These are phyloP conservation scores for Kuraishia hungarica DNA, from an alignment of 805 yeast species.

Conservation along the genomic window DNA sequence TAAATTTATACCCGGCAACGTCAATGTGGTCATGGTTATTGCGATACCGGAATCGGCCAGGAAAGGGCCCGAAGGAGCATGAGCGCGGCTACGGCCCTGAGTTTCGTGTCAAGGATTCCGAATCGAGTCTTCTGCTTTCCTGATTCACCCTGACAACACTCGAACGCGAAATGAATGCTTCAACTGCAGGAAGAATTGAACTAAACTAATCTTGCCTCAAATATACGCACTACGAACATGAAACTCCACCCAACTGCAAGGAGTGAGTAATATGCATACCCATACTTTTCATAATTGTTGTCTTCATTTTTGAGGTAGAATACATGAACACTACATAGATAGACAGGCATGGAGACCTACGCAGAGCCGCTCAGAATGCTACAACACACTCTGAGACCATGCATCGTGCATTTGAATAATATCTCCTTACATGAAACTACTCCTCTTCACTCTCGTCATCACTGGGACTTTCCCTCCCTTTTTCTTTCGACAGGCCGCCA, in stretches of 20 bases:
- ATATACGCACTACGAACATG: not conserved
- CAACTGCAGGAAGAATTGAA: not conserved
- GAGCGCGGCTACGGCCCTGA: not conserved
- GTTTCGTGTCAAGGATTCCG: not conserved
- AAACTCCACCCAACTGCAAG: not conserved
- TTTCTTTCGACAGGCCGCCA: not conserved
- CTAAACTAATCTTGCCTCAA: too few species aligned
- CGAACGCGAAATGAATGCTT: not conserved
- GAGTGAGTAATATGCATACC: too few species aligned
- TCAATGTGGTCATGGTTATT: too few species aligned
- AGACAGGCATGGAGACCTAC: too few species aligned
- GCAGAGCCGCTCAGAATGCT: not conserved
- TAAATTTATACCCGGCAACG: too few species aligned
- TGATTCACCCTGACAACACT: not conserved
- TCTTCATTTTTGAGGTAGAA: not conserved
- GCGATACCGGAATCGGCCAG: not conserved
- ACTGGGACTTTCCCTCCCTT: slow-evolving; percentile 5
- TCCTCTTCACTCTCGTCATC: slow-evolving; percentile 17
- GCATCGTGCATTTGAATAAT: not conserved
- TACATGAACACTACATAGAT: not conserved
- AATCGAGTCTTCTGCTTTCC: not conserved
- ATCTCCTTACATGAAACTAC: not conserved
- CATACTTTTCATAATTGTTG: not conserved
- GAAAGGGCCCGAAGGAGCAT: not conserved
- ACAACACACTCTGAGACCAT: not conserved